Evolutionary conservation across 2,329 filamentous ascomycete genomes (phyloP), one percentile per base, ranked within the genome.

Genomic region (Aspergillus sp.): DNA sequence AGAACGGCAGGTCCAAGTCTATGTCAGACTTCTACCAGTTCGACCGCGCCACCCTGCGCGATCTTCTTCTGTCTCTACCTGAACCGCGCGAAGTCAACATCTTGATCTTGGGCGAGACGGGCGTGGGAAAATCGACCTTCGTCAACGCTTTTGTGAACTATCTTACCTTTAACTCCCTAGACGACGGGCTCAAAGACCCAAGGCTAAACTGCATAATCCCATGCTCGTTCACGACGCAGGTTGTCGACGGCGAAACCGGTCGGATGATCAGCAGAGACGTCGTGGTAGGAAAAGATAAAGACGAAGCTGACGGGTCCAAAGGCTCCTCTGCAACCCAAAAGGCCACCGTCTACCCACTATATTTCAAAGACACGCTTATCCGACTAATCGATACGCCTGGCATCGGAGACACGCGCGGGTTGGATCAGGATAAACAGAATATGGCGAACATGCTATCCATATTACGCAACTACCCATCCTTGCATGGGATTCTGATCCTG

Each of bases 121-220:
- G 54, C n/a, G 54, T 56, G 7, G 54, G 54, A 4, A 56, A 56
- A 26, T 56, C 54, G 2, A 56, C 54, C 6, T 56, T 56, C 41
- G 48, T 56, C 5, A 56, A 56, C 20, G 54, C 54, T 8, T 56
- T 56, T 34, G 41, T 52, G 17, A 56, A 56, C 26, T 56, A 56
- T 17, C 41, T 56, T 7, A 47, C 48, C 5, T 56, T 51, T 17
- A 24, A 15, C 5, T 51, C 54, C 0, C 13, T 56, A 5, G 54
- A 56, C 9, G 54, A 56, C 3, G 54, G 48, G 3, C 18, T 51
- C 30, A 45, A 43, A 36, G 50, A 56, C 24, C 43, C 54, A 0
- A 45, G 38, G n/a, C 8, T 51, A 1, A 51, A 56, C 41, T 50
- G 53, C 20, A 42, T 56, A 15, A 41, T 56, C 11, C 54, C 54